phyloP scores from a whole-genome alignment of 2,329 filamentous ascomycete species.

The Pyrenochaeta sp. region DNA sequence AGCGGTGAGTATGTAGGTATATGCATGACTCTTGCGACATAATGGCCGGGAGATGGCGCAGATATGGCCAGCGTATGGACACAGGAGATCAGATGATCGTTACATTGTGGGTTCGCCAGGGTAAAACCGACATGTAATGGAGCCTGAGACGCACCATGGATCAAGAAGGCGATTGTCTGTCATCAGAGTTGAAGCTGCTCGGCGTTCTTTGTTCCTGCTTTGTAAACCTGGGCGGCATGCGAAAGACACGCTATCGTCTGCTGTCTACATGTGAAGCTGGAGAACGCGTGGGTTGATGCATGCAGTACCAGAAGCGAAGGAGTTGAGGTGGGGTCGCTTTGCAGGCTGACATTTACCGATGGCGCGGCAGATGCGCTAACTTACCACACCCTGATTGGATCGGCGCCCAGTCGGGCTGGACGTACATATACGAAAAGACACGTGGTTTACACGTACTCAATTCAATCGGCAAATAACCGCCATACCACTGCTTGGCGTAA shows the following conservation, averaged over 20 bases:
- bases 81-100: neutral
- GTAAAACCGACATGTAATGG: neutral
- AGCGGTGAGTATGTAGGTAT: slow-evolving; percentile 1
- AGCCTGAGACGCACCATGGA: neutral
- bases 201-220: slow-evolving; percentile 2
- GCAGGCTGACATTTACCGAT: slow-evolving; percentile 2
- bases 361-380: slow-evolving; percentile 1
- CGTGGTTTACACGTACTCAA: too few relatives aligned
- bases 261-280: slow-evolving; percentile 6
- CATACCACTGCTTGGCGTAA: too few relatives aligned
- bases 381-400: too few relatives aligned
- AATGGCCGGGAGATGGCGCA: neutral
- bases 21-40: neutral
- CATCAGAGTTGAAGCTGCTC: neutral
- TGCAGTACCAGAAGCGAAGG: neutral
- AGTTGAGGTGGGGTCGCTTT: neutral
- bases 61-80: neutral
- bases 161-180: neutral
- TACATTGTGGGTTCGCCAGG: neutral
- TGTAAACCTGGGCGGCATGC: slow-evolving; percentile 1
- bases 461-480: too few relatives aligned
- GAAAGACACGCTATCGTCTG: neutral
- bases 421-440: too few relatives aligned
- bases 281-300: slow-evolving; percentile 11
- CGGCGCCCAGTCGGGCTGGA: too few relatives aligned